Evolutionary conservation across 2,329 filamentous ascomycete species (phyloP), one percentile per base, ranked within the genome.

Genomic region (Clarireedia homoeocarpa): DNA sequence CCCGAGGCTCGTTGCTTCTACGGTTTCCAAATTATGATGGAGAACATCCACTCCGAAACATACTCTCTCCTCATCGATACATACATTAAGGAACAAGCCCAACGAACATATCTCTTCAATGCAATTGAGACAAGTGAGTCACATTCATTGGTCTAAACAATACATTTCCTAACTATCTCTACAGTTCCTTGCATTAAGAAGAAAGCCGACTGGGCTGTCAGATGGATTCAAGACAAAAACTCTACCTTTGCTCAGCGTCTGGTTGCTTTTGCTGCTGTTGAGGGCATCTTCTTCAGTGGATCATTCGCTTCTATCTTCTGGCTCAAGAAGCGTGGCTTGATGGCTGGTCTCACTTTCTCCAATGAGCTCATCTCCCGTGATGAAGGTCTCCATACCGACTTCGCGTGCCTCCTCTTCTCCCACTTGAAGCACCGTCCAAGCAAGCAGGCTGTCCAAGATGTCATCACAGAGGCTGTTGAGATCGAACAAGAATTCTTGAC

Each of bases 21-120:
- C 74, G 94, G 94, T 63, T 99, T 99, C 83, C 94, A 99, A 79
- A 97, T 97, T 79, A 99, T 99, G 94, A 97, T 99, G 89, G 94
- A 99, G 82, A 99, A 99, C 78, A 96, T 99, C 69, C 94, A 99
- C 82, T 96, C 94, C 15, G 94, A 99, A 79, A 99, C 94, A 54
- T 99, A 99, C 83, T 97, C 92, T 20, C 86, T 99, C 38, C 85
- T 99, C 71, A 99, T 99, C 72, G 94, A 99, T 74, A 96, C 92
- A 61, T 99, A 99, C 75, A 95, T 99, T 77, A 96, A 95, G 81
- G 94, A 99, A 79, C 88, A 89, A 61, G 88, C 88, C 71, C 92
- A 99, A 79, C 86, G 90, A 66, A 88, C 83, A 60, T 91, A 97
- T 72, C 86, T 99, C 57, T 97, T 99, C 78, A 96, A 99, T 70